A percentile compares a stretch with the other conserved stretches of the same genome.
phyloP scores from a whole-genome alignment of 2,329 filamentous ascomycete genomes.

The Penicillium sp. region DNA sequence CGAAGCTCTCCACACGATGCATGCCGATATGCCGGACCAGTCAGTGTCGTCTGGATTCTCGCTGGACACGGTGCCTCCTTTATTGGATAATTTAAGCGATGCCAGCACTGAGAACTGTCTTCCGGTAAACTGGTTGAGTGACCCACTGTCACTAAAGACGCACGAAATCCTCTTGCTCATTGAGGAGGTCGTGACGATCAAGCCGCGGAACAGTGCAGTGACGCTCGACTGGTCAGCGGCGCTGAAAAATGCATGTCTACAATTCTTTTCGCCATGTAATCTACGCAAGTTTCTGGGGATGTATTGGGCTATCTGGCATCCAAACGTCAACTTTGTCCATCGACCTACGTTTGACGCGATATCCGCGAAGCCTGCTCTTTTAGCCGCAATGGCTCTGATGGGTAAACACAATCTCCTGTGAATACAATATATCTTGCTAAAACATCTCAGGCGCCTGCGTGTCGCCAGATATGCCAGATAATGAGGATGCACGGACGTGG shows the following conservation, averaged over 20 bases:
- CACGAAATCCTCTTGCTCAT: slow-evolving; percentile 36
- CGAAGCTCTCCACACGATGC: neutral
- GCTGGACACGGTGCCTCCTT: neutral
- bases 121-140: slow-evolving; percentile 23
- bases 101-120: slow-evolving; percentile 1
- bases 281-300: slow-evolving; percentile 31
- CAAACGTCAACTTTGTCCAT: slow-evolving; percentile 37
- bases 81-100: slow-evolving; percentile 7
- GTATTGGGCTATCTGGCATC: slow-evolving; percentile 39
- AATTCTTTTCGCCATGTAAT: slow-evolving; percentile 23
- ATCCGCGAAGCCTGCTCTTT: slow-evolving; percentile 27
- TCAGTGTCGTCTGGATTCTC: neutral
- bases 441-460: slow-evolving; percentile 16
- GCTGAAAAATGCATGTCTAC: slow-evolving; percentile 26
- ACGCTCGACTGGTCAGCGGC: slow-evolving; percentile 32
- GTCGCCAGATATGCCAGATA: slow-evolving; percentile 31
- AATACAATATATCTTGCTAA: neutral
- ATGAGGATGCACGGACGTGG: slow-evolving; percentile 33
- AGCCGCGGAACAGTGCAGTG: slow-evolving; percentile 35
- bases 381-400: slow-evolving; percentile 37
- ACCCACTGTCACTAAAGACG: slow-evolving; percentile 34
- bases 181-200: slow-evolving; percentile 34
- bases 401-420: slow-evolving; percentile 14
- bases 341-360: slow-evolving; percentile 34
- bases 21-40: neutral